These are phyloP conservation scores for Solanum ahanhuiri DNA, from an alignment of 257 asterid genomes.

Conservation along the genomic window DNA sequence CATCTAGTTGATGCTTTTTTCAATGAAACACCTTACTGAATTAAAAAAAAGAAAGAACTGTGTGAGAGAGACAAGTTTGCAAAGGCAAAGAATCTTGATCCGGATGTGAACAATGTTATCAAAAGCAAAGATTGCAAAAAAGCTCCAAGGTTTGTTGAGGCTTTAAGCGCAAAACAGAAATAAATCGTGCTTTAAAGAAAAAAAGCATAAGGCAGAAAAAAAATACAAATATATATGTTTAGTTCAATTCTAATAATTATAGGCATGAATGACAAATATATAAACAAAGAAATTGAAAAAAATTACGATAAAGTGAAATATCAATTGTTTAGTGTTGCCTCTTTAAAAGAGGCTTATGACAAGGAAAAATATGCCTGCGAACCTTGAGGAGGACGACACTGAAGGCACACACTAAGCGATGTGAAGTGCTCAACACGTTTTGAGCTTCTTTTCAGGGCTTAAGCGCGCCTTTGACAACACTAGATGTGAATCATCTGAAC, in stretches of 20 bases:
- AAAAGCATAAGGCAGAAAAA: background rate
- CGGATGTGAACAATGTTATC: background rate
- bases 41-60: background rate
- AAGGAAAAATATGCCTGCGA: background rate
- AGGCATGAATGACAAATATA: background rate
- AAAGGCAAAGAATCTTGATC: background rate
- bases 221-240: background rate
- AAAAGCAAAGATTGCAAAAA: background rate
- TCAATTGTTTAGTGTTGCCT: background rate
- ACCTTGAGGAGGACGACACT: background rate
- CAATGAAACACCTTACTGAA: background rate
- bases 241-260: background rate
- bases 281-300: background rate
- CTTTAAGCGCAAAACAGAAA: background rate
- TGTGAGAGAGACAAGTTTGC: background rate
- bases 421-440: background rate
- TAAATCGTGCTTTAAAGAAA: background rate
- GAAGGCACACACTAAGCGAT: background rate
- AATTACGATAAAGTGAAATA: background rate
- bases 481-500: background rate
- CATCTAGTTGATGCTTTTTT: background rate
- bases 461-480: background rate
- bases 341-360: background rate
- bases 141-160: background rate
- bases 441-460: background rate